Evolutionary conservation across 352 stramenopile species (phyloP).

Genomic region (Pythium oligandrum): DNA sequence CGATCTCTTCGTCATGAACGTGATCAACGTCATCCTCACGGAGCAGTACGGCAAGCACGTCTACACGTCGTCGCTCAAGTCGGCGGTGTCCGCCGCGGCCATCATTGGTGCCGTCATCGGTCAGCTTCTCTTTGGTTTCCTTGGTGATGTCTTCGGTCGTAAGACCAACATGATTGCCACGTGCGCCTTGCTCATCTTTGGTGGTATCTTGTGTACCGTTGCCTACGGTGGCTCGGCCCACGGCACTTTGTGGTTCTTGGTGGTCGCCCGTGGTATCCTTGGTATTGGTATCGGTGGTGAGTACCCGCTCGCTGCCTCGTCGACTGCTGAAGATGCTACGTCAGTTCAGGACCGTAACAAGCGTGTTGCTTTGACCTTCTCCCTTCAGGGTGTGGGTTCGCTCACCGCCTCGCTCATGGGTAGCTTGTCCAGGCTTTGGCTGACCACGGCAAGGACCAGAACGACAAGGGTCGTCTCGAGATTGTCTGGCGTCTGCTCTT

Average conservation of each 20-base stretch:
- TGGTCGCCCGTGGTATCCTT: conserved; percentile 48
- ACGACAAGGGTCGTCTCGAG: conserved; percentile 35
- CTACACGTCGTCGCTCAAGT: conserved; percentile 25
- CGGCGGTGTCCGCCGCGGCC: conserved; percentile 22
- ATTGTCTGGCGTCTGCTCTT: conserved; percentile 67
- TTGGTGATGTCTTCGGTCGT: conserved; percentile 62
- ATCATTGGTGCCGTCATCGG: conserved; percentile 28
- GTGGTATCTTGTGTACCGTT: conserved; percentile 51
- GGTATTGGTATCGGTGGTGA: too few species aligned
- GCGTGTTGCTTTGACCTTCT: conserved; percentile 56
- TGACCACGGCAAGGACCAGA: conserved; percentile 30
- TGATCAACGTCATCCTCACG: too few species aligned
- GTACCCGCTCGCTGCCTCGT: conserved; percentile 43
- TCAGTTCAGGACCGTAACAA: conserved; percentile 22
- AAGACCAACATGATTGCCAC: too few species aligned
- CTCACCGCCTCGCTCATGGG: conserved; percentile 52
- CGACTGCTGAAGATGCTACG: conserved; percentile 53
- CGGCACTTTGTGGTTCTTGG: too few species aligned
- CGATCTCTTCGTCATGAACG: too few species aligned
- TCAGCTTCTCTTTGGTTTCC: conserved; percentile 51
- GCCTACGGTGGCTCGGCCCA: conserved; percentile 60
- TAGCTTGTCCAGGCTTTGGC: conserved; percentile 51
- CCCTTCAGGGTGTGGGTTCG: conserved; percentile 51
- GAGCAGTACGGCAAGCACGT: conserved; percentile 39
- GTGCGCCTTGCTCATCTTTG: conserved; percentile 59